Conservation (phyloP, 768 basidiomycete genomes). For the Leccinum sublutescens region DNA sequence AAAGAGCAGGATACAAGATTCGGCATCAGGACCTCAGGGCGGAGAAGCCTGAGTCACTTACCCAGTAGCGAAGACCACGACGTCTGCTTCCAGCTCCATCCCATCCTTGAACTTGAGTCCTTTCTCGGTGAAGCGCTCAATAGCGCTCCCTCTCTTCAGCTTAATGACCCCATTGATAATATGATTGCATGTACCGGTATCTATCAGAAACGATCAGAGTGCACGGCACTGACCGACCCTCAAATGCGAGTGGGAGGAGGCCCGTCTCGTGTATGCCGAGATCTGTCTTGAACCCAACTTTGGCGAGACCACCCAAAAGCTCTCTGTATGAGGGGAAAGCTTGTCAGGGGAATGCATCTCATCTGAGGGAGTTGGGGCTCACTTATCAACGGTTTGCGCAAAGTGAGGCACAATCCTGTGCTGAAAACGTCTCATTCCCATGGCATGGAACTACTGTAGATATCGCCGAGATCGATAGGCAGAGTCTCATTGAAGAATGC, state of each 20-base stretch:
- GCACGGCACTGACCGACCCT: too few species aligned
- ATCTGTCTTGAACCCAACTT: constrained; percentile 39
- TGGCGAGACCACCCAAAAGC: constrained; percentile 36
- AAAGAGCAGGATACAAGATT: neutral
- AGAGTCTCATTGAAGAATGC: constrained; percentile 18
- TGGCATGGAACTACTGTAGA: constrained; percentile 18
- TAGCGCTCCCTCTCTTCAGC: constrained; percentile 43
- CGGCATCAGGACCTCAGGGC: neutral
- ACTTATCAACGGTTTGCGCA: constrained; percentile 29
- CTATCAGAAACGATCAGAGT: constrained; percentile 9
- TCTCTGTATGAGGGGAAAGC: constrained; percentile 23
- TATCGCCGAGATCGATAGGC: constrained; percentile 25
- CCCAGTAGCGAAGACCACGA: constrained; percentile 34
- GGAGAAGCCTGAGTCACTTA: neutral
- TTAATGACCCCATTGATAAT: constrained; percentile 50
- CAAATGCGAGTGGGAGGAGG: constrained; percentile 24
- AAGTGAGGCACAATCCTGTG: constrained; percentile 18
- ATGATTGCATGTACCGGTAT: constrained; percentile 41
- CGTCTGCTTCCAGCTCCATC: constrained; percentile 31
- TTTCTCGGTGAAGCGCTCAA: constrained; percentile 30
- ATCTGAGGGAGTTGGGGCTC: neutral
- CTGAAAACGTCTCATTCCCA: constrained; percentile 11
- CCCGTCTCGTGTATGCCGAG: constrained; percentile 36
- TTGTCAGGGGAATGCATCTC: neutral
- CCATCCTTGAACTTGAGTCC: constrained; percentile 32